Conservation (phyloP, 768 basidiomycete species). For the Boletus insuetus region DNA sequence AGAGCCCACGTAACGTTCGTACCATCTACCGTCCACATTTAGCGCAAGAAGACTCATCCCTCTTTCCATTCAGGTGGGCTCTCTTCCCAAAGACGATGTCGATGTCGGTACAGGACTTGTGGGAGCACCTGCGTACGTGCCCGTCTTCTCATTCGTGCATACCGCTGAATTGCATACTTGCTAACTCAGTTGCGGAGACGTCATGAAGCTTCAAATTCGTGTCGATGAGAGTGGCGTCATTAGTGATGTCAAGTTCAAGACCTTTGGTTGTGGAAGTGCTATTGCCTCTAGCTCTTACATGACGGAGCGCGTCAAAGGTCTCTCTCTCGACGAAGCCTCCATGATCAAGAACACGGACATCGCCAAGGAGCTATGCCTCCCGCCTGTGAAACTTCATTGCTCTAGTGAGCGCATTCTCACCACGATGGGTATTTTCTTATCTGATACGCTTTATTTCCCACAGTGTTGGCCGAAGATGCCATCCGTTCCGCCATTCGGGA, state of each 20-base stretch:
- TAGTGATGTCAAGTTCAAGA: slow-evolving; percentile 99
- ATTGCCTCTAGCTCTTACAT: slow-evolving; percentile 98
- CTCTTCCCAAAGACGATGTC: slow-evolving; percentile 84
- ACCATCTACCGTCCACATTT: slow-evolving; percentile 31
- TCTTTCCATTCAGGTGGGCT: slow-evolving; percentile 73
- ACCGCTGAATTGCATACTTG: slow-evolving; percentile 15
- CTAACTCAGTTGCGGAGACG: slow-evolving; percentile 80
- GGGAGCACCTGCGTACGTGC: slow-evolving; percentile 88
- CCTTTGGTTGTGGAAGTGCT: slow-evolving; percentile 97
- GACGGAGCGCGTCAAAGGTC: slow-evolving; percentile 97
- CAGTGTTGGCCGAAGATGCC: slow-evolving; percentile 96
- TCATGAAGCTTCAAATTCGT: slow-evolving; percentile 99
- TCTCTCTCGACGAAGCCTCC: slow-evolving; percentile 90
- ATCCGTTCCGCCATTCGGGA: slow-evolving; percentile 98
- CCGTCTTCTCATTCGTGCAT: slow-evolving; percentile 3
- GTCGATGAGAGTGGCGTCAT: slow-evolving; percentile 95
- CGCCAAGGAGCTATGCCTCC: slow-evolving; percentile 92
- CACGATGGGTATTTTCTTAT: slow-evolving; percentile 11
- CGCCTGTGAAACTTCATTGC: slow-evolving; percentile 95
- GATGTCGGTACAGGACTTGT: slow-evolving; percentile 98
- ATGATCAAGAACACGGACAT: slow-evolving; percentile 99
- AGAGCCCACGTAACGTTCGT: slow-evolving; percentile 93
- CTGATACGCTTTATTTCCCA: slow-evolving; percentile 25
- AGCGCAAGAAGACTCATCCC: slow-evolving; percentile 49
- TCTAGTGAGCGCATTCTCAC: slow-evolving; percentile 62